These are phyloP conservation scores for Cichorium intybus DNA, from an alignment of 140 eudicot species.

Conservation along the genomic window DNA sequence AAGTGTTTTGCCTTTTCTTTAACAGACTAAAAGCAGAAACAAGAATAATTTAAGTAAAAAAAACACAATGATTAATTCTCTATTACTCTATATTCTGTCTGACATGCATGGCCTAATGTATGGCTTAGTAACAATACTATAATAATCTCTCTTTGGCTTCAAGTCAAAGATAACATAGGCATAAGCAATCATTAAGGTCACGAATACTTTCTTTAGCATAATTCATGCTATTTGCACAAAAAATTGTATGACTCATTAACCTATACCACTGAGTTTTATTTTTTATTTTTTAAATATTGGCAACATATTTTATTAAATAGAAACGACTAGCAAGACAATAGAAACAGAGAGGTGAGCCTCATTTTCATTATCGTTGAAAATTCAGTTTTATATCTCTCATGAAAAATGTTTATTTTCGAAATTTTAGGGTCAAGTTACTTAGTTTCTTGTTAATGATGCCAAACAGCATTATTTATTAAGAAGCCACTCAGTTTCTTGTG, in stretches of 20 bases:
- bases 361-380: no score
- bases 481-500: conserved; percentile 18
- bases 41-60: conserved; percentile 17
- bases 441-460: conserved; percentile 8
- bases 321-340: no score
- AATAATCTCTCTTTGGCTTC: conserved; percentile 42
- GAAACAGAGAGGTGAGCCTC: no score
- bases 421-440: neutral
- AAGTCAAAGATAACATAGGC: conserved; percentile 45
- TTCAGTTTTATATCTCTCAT: neutral
- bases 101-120: conserved; percentile 41
- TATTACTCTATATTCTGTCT: conserved; percentile 29
- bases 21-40: conserved; percentile 8
- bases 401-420: no score
- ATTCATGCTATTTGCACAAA: conserved; percentile 15
- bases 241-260: conserved; percentile 8
- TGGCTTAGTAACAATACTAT: conserved; percentile 22
- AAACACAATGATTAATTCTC: conserved; percentile 42
- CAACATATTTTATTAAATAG: no score
- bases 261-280: neutral
- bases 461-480: conserved; percentile 8
- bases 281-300: no score
- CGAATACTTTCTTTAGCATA: conserved; percentile 22
- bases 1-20: conserved; percentile 10
- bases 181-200: conserved; percentile 30